These are phyloP conservation scores for Debaryomyces tyrocola DNA, from an alignment of 805 yeast species.

Conservation along the genomic window DNA sequence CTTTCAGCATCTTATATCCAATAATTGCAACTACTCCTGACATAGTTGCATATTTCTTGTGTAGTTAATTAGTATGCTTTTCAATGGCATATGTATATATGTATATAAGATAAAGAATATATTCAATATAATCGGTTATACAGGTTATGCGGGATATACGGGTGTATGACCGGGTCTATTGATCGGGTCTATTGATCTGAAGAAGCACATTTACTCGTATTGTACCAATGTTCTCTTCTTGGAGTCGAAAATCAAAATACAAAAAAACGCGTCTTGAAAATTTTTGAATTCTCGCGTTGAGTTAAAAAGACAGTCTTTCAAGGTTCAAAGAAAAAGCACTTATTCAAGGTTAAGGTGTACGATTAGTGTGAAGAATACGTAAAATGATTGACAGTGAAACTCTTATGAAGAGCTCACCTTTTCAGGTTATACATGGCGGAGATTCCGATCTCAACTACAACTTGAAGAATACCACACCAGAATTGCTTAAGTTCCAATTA, in stretches of 20 bases:
- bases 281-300: background rate
- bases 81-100: too few relatives aligned
- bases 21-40: too few relatives aligned
- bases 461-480: slow-evolving; percentile 41
- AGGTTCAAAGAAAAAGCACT: background rate
- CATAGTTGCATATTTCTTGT: too few relatives aligned
- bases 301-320: background rate
- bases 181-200: too few relatives aligned
- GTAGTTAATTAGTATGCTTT: too few relatives aligned
- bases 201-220: too few relatives aligned
- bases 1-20: too few relatives aligned
- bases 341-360: background rate
- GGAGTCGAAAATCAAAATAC: background rate
- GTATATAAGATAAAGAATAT: too few relatives aligned
- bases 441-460: slow-evolving; percentile 25
- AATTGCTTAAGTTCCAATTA: slow-evolving; percentile 42
- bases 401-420: slow-evolving; percentile 38
- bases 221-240: too few relatives aligned
- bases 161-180: too few relatives aligned
- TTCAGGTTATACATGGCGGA: slow-evolving; percentile 26
- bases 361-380: background rate
- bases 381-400: slow-evolving; percentile 40
- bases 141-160: too few relatives aligned
- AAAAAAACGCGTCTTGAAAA: background rate
- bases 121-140: too few relatives aligned